Base-by-base conservation (phyloP, 2,329 filamentous ascomycete genomes). In the Penicillium hordei region DNA sequence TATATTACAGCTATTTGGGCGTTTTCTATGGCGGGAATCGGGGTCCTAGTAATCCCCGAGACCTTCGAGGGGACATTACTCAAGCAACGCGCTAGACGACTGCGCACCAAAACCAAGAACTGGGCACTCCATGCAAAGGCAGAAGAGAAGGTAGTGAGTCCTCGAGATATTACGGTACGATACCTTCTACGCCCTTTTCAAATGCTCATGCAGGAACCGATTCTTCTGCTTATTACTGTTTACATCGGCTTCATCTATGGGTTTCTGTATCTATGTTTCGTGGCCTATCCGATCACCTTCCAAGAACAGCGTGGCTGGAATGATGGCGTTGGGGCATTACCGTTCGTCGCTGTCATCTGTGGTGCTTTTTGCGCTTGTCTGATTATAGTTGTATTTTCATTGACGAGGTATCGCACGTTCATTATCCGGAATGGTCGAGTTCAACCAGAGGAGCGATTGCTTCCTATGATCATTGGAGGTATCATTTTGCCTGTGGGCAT, bases 1-100 rank as follows among this genome's bases (percentile, higher is more conserved):
- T 86, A 82, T 74, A 76, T 85, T 25, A 83, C 81, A 0, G 65
- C 81, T 45, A 83, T 86, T 49, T 75, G 81, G 64, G 72, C 73
- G 1, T 70, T 68, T 9, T 64, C 76, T 5, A 76, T 82, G 59
- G 75, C 75, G 10, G 52, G 73, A 3, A 57, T 82, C n/a, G 78
- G 74, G 0, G 59, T 80, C 15, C 57, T 82, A 29, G 65, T 79
- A n/a, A 70, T 84, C 2, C 79, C 78, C 0, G 83, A 86, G 67
- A 80, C 82, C 0, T 83, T 77, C 36, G 31, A 48, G 19, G 34
- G 15, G 6, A 54, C 25, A 1, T 68, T 86, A n/a, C 73, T 85
- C 4, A 72, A 78, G 51, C 67, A 67, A 3, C 78, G 79, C 52
- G 83, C 83, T 2, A 72, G 70, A 27, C 71, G 15, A 12, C 44